A percentile compares a stretch with the other conserved stretches of the same genome.
These are phyloP conservation scores for Anthoceros angustus DNA, from an alignment of 225 moss, liverwort and hornwort genomes.

Conservation along the genomic window DNA sequence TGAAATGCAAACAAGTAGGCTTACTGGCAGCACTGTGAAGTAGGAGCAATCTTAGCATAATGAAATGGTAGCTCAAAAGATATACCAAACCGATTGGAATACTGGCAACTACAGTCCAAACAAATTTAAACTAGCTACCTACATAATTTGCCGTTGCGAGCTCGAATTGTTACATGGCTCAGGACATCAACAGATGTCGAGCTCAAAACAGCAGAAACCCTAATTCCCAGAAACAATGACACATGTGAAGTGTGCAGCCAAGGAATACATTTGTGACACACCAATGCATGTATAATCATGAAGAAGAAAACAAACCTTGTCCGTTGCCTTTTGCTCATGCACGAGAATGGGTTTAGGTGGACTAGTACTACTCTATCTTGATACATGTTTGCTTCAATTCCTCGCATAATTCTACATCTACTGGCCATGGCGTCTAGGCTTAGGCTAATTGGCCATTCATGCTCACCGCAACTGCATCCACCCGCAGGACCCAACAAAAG, in stretches of 20 bases:
- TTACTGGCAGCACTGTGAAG: neutral
- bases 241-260: neutral
- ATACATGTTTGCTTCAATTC: no score
- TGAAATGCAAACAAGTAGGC: neutral
- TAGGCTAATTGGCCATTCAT: no score
- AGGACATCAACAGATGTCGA: constrained; percentile 12
- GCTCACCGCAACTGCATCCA: no score
- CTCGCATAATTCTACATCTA: no score
- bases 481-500: no score
- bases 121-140: no score
- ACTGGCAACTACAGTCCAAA: neutral
- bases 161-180: constrained; percentile 20
- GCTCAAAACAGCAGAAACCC: constrained; percentile 16
- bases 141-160: constrained; percentile 13
- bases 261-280: no score
- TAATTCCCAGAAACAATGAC: neutral
- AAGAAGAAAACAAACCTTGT: neutral
- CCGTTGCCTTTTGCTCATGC: neutral
- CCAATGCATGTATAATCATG: neutral
- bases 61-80: neutral
- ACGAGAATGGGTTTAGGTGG: no score
- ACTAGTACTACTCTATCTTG: no score
- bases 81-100: neutral
- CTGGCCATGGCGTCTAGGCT: no score
- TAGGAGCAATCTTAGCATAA: neutral